phyloP scores from a whole-genome alignment of 768 basidiomycete genomes.

The Suillus fuscotomentosus region DNA sequence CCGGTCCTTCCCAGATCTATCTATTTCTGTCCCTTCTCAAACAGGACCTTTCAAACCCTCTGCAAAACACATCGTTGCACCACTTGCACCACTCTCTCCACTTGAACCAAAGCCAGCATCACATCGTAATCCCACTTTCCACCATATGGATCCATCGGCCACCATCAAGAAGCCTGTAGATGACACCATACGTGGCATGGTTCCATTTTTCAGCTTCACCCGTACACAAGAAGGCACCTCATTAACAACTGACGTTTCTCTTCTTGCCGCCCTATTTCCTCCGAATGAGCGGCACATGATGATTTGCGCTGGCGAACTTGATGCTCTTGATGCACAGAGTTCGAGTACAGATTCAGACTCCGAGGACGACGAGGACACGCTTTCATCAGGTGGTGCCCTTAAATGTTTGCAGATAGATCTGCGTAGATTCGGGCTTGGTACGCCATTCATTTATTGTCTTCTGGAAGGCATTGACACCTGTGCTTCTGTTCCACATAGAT shows the following conservation, averaged over 20 bases:
- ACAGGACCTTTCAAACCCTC: conserved; percentile 35
- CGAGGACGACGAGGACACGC: conserved; percentile 34
- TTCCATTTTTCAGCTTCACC: conserved; percentile 82
- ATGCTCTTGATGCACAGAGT: conserved; percentile 46
- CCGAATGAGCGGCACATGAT: conserved; percentile 72
- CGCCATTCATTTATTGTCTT: conserved; percentile 19
- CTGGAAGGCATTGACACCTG: conserved; percentile 1
- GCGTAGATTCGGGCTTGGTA: conserved; percentile 67
- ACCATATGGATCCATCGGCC: conserved; percentile 9
- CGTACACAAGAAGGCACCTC: conserved; percentile 76
- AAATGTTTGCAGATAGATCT: conserved; percentile 79
- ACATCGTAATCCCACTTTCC: conserved; percentile 10
- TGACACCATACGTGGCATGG: conserved; percentile 16
- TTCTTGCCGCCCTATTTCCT: conserved; percentile 70
- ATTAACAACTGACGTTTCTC: conserved; percentile 65
- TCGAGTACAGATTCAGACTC: conserved; percentile 34
- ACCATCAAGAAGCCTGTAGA: conserved; percentile 13
- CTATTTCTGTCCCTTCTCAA: conserved; percentile 26
- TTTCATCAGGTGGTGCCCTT: conserved; percentile 39
- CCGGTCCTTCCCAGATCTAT: conserved; percentile 43
- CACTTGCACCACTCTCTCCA: conserved; percentile 32
- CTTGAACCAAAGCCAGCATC: conserved; percentile 14
- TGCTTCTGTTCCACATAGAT: conserved; percentile 39
- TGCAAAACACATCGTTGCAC: conserved; percentile 36
- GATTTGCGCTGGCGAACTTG: conserved; percentile 69